Base-by-base conservation (phyloP, 495 filamentous ascomycete species). In the Aspergillus conjunctus region DNA sequence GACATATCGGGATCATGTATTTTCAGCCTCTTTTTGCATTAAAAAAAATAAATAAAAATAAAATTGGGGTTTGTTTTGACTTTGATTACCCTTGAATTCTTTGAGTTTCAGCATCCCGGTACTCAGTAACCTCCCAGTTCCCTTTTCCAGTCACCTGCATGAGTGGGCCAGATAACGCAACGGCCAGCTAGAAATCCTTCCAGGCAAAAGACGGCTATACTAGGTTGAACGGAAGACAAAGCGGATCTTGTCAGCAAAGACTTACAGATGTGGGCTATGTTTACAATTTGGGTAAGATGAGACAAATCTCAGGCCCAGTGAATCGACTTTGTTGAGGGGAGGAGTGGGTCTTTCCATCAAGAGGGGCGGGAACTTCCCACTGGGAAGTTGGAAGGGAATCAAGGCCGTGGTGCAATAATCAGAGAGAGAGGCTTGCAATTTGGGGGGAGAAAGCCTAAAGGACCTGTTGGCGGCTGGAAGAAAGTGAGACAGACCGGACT, bases 131-230 rank as follows among this genome's bases (percentile, higher is more conserved):
- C 26, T 26, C 26, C 8, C 34, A 37, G 14, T 59, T 59, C 18
- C 49, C 50, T 26, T 21, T 31, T 54, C 17, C 30, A 54, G 49
- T 50, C 17, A 59, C 37, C 17, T 54, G 57, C 57, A 59, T 59
- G 43, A 54, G 49, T 44, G 39, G 50, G 50, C 21, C 50, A n/a
- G 39, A 45, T 37, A 32, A 53, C 21, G 41, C 34, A 18, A 43
- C 22, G 17, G 4, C 8, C 18, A 56, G 11, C 30, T 41, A 50
- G 49, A 51, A 21, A 32, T 8, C 9, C 26, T 17, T 34, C 26
- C 26, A 18, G 26, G 26, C 26, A 33, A 22, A 48, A 48, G 3
- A 20, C 18, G 43, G 43, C n/a, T n/a, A n/a, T n/a, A n/a, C n/a
- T n/a, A n/a, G n/a, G n/a, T n/a, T n/a, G 15, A 41, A 48, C 44